Evolutionary conservation across 1,284 basidiomycete species (phyloP).

Genomic region (Pascua guehoae): DNA sequence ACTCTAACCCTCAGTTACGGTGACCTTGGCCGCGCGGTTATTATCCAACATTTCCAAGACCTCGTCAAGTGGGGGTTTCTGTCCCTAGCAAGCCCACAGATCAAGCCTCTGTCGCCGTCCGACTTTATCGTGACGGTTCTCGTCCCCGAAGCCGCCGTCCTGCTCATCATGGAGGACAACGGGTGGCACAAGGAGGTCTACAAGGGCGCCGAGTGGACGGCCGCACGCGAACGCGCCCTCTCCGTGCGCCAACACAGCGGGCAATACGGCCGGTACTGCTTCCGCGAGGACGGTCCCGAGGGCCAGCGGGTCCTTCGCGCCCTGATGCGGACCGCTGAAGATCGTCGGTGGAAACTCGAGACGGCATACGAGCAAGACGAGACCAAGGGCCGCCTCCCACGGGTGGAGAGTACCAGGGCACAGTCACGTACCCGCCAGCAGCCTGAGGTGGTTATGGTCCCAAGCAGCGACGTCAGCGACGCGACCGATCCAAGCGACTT

Average conservation of each 20-base stretch:
- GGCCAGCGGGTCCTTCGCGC: constrained; percentile 4
- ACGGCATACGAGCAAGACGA: neutral
- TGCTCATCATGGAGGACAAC: constrained; percentile 40
- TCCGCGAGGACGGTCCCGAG: constrained; percentile 16
- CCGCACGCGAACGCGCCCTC: constrained; percentile 17
- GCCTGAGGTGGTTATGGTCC: neutral
- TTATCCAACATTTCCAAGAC: constrained; percentile 31
- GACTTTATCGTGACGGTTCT: constrained; percentile 41
- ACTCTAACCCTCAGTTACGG: constrained; percentile 37
- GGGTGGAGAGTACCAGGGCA: neutral
- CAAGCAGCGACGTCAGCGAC: constrained; percentile 4
- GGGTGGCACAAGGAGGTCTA: constrained; percentile 7
- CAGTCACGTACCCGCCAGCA: neutral
- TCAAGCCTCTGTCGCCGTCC: constrained; percentile 24
- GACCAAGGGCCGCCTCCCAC: neutral
- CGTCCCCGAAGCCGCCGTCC: constrained; percentile 38
- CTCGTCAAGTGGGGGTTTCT: constrained; percentile 29
- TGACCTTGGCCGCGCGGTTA: constrained; percentile 30
- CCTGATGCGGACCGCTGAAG: neutral
- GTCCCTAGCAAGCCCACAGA: constrained; percentile 4
- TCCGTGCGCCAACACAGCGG: constrained; percentile 25
- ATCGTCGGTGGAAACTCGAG: constrained; percentile 3
- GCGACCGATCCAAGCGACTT: constrained; percentile 7
- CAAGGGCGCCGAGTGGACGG: constrained; percentile 10
- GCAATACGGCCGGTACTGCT: constrained; percentile 32